phyloP scores from a whole-genome alignment of 768 basidiomycete genomes.

The Auricularia sp. region DNA sequence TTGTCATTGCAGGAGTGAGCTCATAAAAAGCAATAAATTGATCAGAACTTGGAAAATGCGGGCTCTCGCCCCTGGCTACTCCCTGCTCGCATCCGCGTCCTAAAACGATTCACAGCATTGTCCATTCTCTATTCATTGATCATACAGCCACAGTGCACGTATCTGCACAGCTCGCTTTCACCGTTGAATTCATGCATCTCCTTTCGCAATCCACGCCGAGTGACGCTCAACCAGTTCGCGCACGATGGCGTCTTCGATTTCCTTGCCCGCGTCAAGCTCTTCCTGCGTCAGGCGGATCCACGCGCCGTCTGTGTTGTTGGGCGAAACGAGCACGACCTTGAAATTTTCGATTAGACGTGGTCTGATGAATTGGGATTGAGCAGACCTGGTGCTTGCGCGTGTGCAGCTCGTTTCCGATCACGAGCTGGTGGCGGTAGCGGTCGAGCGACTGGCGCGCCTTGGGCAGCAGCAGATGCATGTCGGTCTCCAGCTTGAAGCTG shows the following conservation, averaged over 20 bases:
- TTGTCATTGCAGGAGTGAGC: too few species aligned
- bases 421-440: constrained; percentile 93
- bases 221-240: constrained; percentile 67
- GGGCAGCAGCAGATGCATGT: constrained; percentile 69
- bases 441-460: constrained; percentile 83
- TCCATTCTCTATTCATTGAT: too few species aligned
- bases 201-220: constrained; percentile 41
- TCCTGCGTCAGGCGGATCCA: constrained; percentile 26
- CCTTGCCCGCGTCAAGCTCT: constrained; percentile 46
- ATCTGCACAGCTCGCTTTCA: too few species aligned
- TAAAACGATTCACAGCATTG: too few species aligned
- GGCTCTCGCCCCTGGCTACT: too few species aligned
- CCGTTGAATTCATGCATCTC: too few species aligned
- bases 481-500: constrained; percentile 99
- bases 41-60: too few species aligned
- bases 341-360: neutral
- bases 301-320: constrained; percentile 14
- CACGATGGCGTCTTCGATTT: constrained; percentile 93
- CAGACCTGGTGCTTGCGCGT: constrained; percentile 64
- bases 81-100: too few species aligned
- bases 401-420: constrained; percentile 94
- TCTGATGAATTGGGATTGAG: constrained; percentile 8
- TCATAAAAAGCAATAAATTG: too few species aligned
- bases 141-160: too few species aligned
- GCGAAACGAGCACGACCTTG: constrained; percentile 6